Conservation (phyloP, 164 flowering plant genomes). For the Protea cynaroides region DNA sequence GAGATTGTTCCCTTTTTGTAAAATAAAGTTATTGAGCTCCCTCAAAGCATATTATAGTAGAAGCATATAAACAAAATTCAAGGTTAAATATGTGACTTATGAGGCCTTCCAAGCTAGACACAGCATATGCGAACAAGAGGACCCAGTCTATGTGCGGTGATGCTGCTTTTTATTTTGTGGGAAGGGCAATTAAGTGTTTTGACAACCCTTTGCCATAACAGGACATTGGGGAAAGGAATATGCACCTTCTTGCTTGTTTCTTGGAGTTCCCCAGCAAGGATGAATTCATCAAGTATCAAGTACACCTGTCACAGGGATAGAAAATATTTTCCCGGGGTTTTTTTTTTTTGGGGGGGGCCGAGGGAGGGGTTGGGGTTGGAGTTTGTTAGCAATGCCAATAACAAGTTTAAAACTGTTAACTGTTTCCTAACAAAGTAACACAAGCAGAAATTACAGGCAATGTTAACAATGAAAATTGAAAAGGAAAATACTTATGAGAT, state of each 20-base stretch:
- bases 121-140: neutral
- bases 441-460: neutral
- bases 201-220: too few relatives aligned
- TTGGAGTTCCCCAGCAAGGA: conserved; percentile 98
- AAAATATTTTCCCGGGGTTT: too few relatives aligned
- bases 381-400: neutral
- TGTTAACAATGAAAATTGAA: too few relatives aligned
- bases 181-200: neutral
- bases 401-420: neutral
- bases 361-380: neutral
- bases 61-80: too few relatives aligned
- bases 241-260: conserved; percentile 93
- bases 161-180: too few relatives aligned
- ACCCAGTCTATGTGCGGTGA: too few relatives aligned
- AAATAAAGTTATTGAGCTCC: neutral
- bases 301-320: conserved; percentile 54
- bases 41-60: neutral
- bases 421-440: neutral
- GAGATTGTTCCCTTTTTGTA: neutral
- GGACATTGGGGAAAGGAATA: neutral
- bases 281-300: conserved; percentile 92
- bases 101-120: neutral
- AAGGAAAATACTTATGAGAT: too few relatives aligned
- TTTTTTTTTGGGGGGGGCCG: too few relatives aligned
- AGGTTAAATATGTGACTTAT: too few relatives aligned